Base-by-base conservation (phyloP, 2,329 filamentous ascomycete genomes). In the Neofusicoccum ribis region DNA sequence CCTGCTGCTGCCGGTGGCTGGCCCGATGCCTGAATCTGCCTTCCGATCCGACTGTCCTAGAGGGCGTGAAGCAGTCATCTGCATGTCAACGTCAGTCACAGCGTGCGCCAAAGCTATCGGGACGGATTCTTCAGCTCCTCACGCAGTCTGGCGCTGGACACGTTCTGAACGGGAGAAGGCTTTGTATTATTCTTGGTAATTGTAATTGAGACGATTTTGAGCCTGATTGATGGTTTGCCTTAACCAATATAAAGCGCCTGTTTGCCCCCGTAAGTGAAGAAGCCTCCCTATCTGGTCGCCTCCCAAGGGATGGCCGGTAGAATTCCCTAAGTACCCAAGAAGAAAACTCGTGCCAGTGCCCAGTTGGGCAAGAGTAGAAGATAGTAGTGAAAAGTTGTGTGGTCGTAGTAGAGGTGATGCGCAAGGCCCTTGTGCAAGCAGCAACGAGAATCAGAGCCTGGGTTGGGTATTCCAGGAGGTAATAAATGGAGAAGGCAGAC, bases 231-330 rank as follows among this genome's bases (percentile, higher is more conserved):
- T 44, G 41, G 27, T 60, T 47, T 60, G 56, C 43, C 15, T 23
- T 47, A 47, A 60, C 56, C 56, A 60, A 47, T 60, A 60, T 43
- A 60, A 60, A 36, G 56, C 56, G 56, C 56, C 56, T 36, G 56
- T 59, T 58, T 12, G 34, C 47, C 56, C 54, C 56, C 44, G 43
- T 27, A 23, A 60, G 27, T 20, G 41, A 60, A 47, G 15, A 59
- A 36, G 17, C 56, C 56, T 46, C 56, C 56, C 43, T 39, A 47
- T n/a, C 43, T 60, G 41, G 43, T 23, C 56, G 56, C 56, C 56
- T 60, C 56, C 15, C 43, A 47, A 60, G 47, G 43, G 56, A 36
- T 17, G 56, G 56, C 56, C n/a, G n/a, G 15, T 47, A 60, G 43
- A 47, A 47, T 60, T 37, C 56, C 56, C 56, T 47, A 60, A 47